phyloP scores from a whole-genome alignment of 2,329 filamentous ascomycete genomes.

The Mariannaea elegans region DNA sequence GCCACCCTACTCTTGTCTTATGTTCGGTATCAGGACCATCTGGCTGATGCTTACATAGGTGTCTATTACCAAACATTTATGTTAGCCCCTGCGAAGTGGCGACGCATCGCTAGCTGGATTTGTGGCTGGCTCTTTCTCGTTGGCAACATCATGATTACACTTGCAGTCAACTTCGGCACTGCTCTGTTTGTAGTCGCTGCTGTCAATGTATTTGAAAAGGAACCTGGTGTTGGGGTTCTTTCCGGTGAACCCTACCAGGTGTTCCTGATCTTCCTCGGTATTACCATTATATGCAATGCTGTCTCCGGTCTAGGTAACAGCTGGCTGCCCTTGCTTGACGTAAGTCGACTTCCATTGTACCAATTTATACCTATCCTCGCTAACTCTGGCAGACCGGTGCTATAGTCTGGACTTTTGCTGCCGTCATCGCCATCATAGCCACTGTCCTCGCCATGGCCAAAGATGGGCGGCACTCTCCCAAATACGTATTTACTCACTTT shows the following conservation, averaged over 20 bases:
- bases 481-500: constrained; percentile 73
- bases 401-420: constrained; percentile 78
- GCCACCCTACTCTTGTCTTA: neutral
- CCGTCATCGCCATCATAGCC: constrained; percentile 71
- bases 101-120: constrained; percentile 73
- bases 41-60: neutral
- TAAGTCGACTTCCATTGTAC: constrained; percentile 50
- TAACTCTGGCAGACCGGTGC: constrained; percentile 66
- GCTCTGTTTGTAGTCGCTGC: constrained; percentile 68
- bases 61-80: constrained; percentile 79
- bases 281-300: constrained; percentile 72
- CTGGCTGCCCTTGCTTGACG: constrained; percentile 74
- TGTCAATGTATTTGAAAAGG: constrained; percentile 62
- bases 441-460: constrained; percentile 73
- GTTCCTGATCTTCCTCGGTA: constrained; percentile 74
- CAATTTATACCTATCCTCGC: constrained; percentile 43
- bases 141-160: constrained; percentile 82
- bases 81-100: constrained; percentile 69
- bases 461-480: constrained; percentile 68
- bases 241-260: constrained; percentile 68
- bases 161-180: constrained; percentile 83
- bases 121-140: constrained; percentile 81
- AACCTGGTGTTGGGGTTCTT: constrained; percentile 54
- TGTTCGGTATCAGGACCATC: neutral
- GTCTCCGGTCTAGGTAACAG: constrained; percentile 74